phyloP scores from a whole-genome alignment of 768 basidiomycete genomes.

The Mrakia blollopis region DNA sequence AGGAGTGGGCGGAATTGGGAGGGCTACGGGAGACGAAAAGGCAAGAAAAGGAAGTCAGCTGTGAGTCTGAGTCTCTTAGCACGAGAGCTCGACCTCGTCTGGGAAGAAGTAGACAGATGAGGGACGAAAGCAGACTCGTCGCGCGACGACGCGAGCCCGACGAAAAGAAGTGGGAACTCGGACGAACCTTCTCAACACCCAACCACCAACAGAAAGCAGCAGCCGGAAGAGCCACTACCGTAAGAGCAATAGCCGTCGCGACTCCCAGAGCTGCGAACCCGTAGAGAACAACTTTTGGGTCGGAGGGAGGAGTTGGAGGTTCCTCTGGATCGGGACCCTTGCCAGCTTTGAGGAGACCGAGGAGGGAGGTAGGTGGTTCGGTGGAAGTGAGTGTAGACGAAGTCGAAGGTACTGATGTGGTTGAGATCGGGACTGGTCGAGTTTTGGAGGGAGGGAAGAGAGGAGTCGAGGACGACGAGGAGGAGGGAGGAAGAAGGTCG shows the following conservation, averaged over 20 bases:
- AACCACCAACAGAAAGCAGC: constrained; percentile 24
- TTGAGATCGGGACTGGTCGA: neutral
- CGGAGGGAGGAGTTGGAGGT: constrained; percentile 9
- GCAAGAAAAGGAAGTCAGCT: neutral
- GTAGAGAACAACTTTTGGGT: constrained; percentile 9
- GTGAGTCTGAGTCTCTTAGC: neutral
- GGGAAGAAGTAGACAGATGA: too few species aligned
- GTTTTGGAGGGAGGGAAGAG: constrained; percentile 3
- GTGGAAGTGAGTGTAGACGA: neutral
- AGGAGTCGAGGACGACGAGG: neutral
- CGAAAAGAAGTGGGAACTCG: too few species aligned
- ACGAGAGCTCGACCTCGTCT: too few species aligned
- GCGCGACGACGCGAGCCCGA: too few species aligned
- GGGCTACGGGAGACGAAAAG: neutral
- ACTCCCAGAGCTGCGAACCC: constrained; percentile 13
- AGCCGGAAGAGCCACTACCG: constrained; percentile 1
- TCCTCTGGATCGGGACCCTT: constrained; percentile 15
- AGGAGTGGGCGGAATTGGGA: constrained; percentile 24
- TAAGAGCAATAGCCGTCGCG: constrained; percentile 1
- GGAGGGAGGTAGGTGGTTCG: neutral
- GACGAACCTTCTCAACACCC: constrained; percentile 23
- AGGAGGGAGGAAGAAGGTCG: neutral
- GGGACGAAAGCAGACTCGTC: neutral
- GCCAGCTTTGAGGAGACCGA: neutral
- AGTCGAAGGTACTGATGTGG: neutral